Base-by-base conservation (phyloP, 805 yeast genomes). In the Cephaloascus fragrans region DNA sequence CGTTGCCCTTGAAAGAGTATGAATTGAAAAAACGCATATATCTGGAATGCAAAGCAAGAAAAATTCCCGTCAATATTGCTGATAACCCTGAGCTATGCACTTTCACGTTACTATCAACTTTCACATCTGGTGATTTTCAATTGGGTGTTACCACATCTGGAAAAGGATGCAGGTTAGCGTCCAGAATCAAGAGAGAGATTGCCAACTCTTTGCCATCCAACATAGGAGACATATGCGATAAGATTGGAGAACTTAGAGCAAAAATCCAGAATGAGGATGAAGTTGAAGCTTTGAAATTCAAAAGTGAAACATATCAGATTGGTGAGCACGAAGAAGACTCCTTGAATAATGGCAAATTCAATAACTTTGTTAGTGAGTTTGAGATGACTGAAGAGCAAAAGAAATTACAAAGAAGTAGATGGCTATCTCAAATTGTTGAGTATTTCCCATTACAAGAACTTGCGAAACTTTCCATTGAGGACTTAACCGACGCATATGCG, bases 361-460 rank as follows among this genome's bases (percentile, higher is more conserved):
- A 86, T 56, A 52, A 67, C 20, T 67, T 85, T 34, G 77, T 82
- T 4, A 61, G 69, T 18, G 88, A 81, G 47, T 75, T 76, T 47
- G 65, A 68, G 41, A 71, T 69, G 71, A 62, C 73, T 6, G 69
- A 64, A 41, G 68, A 71, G 39, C 71, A 74, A 39, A 64, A 65
- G 44, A 76, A 71, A 44, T 52, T 67, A 28, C 78, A 78, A 50
- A 67, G 93, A 48, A 69, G 86, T 19, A 70, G 94, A 50, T 90
- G 96, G 94, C 62, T 89, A 39, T 75, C 88, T 2, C 97, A 89
- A 52, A 75, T 88, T 38, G 90, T 90, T 38, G 97, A 89, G 50
- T 89, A 90, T 56, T 89, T 76, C 51, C 97, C 97, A 3, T 64
- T 89, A 34, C 61, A 65, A 5, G 71, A 75, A 48, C 66, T 89